Evolutionary conservation across 140 eudicot species (phyloP).

Genomic region (Flaveria floridana): DNA sequence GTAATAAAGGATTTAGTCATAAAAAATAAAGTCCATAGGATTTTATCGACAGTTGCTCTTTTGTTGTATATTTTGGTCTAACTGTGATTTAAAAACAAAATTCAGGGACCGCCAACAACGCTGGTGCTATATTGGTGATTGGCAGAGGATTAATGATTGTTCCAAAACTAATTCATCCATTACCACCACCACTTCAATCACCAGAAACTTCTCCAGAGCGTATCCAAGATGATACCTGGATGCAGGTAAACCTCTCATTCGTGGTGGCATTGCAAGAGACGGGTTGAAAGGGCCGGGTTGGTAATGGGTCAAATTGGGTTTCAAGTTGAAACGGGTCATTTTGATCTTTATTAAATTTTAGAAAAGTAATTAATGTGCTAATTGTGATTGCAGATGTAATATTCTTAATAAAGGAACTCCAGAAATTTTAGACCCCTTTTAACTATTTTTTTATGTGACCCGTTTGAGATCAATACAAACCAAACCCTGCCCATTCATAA

Average conservation of each 20-base stretch:
- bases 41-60: not conserved
- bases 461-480: not conserved
- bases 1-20: not conserved
- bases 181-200: slow-evolving; percentile 84
- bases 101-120: slow-evolving; percentile 92
- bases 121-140: slow-evolving; percentile 92
- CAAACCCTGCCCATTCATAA: not conserved
- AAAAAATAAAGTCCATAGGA: not conserved
- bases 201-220: slow-evolving; percentile 90
- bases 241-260: slow-evolving; percentile 58
- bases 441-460: not conserved
- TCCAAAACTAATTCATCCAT: slow-evolving; percentile 91
- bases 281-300: not conserved
- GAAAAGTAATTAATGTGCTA: not conserved
- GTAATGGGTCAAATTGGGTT: not conserved
- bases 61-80: slow-evolving; percentile 20
- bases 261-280: not conserved
- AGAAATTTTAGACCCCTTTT: not conserved
- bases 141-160: slow-evolving; percentile 91
- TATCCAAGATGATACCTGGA: slow-evolving; percentile 70
- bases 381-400: not conserved
- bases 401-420: not conserved
- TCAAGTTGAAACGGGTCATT: not conserved
- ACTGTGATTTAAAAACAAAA: slow-evolving; percentile 11
- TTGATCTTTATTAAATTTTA: not conserved